Percentiles rank a stretch among this genome's conserved stretches.
These are phyloP conservation scores for Leishmania martiniquensis DNA, from an alignment of 208 protist genomes.

Conservation along the genomic window DNA sequence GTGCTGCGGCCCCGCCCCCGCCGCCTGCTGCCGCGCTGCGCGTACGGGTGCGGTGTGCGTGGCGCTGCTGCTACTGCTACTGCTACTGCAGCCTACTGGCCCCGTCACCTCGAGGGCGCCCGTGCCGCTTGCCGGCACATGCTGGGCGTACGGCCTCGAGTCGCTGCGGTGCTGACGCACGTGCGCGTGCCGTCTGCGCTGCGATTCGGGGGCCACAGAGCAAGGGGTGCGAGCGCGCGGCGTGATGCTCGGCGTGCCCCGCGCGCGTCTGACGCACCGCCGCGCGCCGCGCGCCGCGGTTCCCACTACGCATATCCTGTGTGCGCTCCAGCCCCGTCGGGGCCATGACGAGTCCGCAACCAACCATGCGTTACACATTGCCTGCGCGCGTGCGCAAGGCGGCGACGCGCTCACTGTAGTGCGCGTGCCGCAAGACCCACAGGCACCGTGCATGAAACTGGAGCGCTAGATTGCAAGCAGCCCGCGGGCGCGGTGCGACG, in stretches of 20 bases:
- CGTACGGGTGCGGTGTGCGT: neutral
- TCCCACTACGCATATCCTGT: constrained; percentile 34
- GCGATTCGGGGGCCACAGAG: constrained; percentile 21
- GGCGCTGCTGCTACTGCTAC: neutral
- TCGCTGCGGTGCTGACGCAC: constrained; percentile 10
- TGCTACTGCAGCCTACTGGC: constrained; percentile 17
- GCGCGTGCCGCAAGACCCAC: constrained; percentile 24
- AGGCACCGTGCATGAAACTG: constrained; percentile 30
- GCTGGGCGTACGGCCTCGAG: constrained; percentile 28
- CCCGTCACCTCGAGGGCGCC: constrained; percentile 24
- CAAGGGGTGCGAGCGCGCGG: constrained; percentile 20
- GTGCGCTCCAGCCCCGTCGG: constrained; percentile 33
- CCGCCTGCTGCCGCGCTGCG: neutral
- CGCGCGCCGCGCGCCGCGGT: constrained; percentile 18
- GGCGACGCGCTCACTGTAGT: constrained; percentile 19
- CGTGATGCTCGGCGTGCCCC: constrained; percentile 23
- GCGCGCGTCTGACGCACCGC: constrained; percentile 23
- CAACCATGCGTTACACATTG: constrained; percentile 27
- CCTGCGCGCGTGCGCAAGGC: neutral
- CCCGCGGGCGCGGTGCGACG: neutral
- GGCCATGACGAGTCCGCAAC: constrained; percentile 34
- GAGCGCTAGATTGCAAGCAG: constrained; percentile 11
- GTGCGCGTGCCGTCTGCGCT: constrained; percentile 6
- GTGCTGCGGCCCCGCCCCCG: too few species aligned
- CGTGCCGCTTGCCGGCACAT: constrained; percentile 21